These are phyloP conservation scores for Pseudohyphozyma bogoriensis DNA, from an alignment of 768 basidiomycete species.

Conservation along the genomic window DNA sequence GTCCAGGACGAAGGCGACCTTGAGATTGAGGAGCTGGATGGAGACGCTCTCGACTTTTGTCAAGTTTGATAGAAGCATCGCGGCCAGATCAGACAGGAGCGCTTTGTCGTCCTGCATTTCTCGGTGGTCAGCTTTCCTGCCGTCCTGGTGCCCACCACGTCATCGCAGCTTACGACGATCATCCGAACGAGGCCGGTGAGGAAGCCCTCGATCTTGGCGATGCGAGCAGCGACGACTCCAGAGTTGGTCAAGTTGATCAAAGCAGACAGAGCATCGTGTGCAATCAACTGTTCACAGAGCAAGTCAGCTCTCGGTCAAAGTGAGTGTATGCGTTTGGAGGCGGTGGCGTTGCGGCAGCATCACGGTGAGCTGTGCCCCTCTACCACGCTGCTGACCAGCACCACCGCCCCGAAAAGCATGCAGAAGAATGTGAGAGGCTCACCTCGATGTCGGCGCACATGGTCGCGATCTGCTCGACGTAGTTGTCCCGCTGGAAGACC, in stretches of 20 bases:
- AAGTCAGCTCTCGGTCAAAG: no score
- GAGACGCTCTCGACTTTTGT: slow-evolving; percentile 64
- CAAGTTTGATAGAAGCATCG: slow-evolving; percentile 96
- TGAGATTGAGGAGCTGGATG: slow-evolving; percentile 52
- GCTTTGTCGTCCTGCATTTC: slow-evolving; percentile 67
- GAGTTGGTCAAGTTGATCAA: slow-evolving; percentile 89
- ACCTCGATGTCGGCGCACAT: slow-evolving; percentile 60
- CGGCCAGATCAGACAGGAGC: slow-evolving; percentile 80
- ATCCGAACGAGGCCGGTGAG: slow-evolving; percentile 76
- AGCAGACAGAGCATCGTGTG: slow-evolving; percentile 90
- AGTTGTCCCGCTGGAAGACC: slow-evolving; percentile 44
- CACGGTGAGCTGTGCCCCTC: no score
- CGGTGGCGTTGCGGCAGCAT: no score
- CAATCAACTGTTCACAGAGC: slow-evolving; percentile 43
- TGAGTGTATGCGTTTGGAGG: no score
- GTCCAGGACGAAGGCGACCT: slow-evolving; percentile 46
- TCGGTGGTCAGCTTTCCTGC: slow-evolving; percentile 4
- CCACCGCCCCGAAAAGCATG: no score
- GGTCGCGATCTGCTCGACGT: slow-evolving; percentile 70
- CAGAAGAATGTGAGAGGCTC: no score
- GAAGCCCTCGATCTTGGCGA: slow-evolving; percentile 60
- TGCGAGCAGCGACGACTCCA: slow-evolving; percentile 49
- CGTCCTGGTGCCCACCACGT: no score
- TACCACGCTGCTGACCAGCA: no score
- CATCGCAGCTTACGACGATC: slow-evolving; percentile 58